Evolutionary conservation across 768 basidiomycete species (phyloP).

Genomic region (Hypholoma sublateritium): DNA sequence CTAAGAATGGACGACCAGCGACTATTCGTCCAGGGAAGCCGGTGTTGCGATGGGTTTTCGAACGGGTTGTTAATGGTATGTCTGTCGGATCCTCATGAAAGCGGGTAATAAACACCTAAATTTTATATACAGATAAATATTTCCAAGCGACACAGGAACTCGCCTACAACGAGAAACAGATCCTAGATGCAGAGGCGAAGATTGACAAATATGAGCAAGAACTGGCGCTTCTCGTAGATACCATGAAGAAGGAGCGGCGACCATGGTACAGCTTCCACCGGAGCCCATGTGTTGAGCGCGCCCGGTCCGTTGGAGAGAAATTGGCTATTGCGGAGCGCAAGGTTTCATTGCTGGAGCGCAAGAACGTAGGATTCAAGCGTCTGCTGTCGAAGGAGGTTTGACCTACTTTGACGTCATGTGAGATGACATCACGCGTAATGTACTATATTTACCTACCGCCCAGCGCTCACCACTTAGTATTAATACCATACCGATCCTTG

Average conservation of each 20-base stretch:
- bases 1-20: constrained; percentile 79
- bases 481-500: not conserved
- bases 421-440: constrained; percentile 22
- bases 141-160: constrained; percentile 86
- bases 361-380: constrained; percentile 69
- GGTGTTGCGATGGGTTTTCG: constrained; percentile 83
- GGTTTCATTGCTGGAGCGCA: constrained; percentile 66
- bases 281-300: constrained; percentile 57
- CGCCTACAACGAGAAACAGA: constrained; percentile 69
- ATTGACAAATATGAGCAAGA: constrained; percentile 79
- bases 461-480: not conserved
- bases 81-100: constrained; percentile 4
- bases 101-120: not conserved
- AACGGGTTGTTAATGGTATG: constrained; percentile 75
- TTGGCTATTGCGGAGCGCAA: constrained; percentile 70
- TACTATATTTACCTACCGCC: constrained; percentile 9
- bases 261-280: constrained; percentile 37
- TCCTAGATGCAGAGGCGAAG: constrained; percentile 56
- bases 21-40: constrained; percentile 89
- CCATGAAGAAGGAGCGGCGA: constrained; percentile 47
- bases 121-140: constrained; percentile 51
- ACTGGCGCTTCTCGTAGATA: constrained; percentile 63
- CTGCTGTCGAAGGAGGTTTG: constrained; percentile 41
- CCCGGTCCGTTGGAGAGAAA: constrained; percentile 69
- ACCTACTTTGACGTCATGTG: constrained; percentile 11